Evolutionary conservation across 2,329 filamentous ascomycete species (phyloP).

Genomic region (Ophiognomonia clavigignenti-juglandacearum): DNA sequence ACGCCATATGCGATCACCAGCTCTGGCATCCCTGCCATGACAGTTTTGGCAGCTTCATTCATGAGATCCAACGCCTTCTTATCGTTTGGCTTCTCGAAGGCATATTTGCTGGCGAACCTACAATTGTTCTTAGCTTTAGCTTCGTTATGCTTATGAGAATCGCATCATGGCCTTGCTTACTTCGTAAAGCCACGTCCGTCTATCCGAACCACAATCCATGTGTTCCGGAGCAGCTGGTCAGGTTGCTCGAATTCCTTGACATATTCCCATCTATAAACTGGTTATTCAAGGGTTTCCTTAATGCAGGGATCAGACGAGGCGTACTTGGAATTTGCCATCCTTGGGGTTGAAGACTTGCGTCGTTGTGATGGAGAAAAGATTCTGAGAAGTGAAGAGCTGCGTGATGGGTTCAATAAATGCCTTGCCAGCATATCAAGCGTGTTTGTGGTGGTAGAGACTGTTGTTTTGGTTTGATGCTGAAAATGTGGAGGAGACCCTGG

Average conservation of each 20-base stretch:
- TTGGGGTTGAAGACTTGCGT: not conserved
- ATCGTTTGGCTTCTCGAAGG: conserved; percentile 91
- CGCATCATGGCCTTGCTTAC: conserved; percentile 39
- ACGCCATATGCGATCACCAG: conserved; percentile 86
- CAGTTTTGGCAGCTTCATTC: conserved; percentile 85
- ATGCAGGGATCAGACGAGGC: conserved; percentile 7
- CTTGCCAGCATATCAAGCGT: too few relatives aligned
- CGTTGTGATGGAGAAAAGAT: not conserved
- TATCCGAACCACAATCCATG: conserved; percentile 91
- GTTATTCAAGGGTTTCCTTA: conserved; percentile 20
- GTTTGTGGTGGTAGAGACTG: too few relatives aligned
- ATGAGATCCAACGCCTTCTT: conserved; percentile 81
- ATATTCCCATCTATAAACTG: conserved; percentile 73
- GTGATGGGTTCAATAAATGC: too few relatives aligned
- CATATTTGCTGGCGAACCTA: conserved; percentile 78
- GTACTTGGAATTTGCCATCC: conserved; percentile 25
- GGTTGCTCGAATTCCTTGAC: conserved; percentile 84
- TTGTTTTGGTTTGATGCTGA: too few relatives aligned
- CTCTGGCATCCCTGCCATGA: conserved; percentile 79
- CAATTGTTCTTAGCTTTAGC: conserved; percentile 17
- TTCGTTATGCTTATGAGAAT: not conserved
- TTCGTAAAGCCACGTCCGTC: conserved; percentile 95
- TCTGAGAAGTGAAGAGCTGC: too few relatives aligned
- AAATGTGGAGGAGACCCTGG: too few relatives aligned
- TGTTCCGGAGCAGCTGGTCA: conserved; percentile 78